Conservation (phyloP, 1,284 basidiomycete species). For the Ganoderma multipileum region DNA sequence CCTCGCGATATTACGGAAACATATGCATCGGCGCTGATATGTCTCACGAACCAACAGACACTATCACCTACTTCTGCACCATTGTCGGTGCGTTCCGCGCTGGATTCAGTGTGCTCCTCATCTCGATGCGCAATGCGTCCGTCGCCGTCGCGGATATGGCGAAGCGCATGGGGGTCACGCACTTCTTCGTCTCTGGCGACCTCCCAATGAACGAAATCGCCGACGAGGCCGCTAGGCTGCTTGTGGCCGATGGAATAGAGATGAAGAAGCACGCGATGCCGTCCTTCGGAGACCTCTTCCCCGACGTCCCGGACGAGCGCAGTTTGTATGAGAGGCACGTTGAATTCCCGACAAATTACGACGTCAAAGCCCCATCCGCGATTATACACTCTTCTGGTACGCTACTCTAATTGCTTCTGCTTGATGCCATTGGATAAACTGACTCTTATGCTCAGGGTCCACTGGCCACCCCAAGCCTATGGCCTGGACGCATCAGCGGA, state of each 20-base stretch:
- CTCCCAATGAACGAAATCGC: conserved; percentile 14
- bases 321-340: conserved; percentile 19
- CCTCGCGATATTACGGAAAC: not conserved
- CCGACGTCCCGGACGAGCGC: not conserved
- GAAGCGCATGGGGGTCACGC: conserved; percentile 33
- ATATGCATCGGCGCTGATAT: not conserved
- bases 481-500: not conserved
- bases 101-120: conserved; percentile 42
- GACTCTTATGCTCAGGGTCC: conserved; percentile 18
- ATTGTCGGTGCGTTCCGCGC: conserved; percentile 38
- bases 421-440: conserved; percentile 14
- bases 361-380: conserved; percentile 12
- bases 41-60: conserved; percentile 32
- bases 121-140: conserved; percentile 49
- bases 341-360: conserved; percentile 14
- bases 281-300: conserved; percentile 28
- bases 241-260: conserved; percentile 8
- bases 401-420: conserved; percentile 18
- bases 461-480: conserved; percentile 16
- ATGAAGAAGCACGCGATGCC: conserved; percentile 21
- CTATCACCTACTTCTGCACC: conserved; percentile 41
- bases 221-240: conserved; percentile 11
- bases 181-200: conserved; percentile 41
- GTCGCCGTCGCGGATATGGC: conserved; percentile 45
- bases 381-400: conserved; percentile 34